phyloP scores from a whole-genome alignment of 2,329 filamentous ascomycete species.

The Sphaerostilbella broomeana region DNA sequence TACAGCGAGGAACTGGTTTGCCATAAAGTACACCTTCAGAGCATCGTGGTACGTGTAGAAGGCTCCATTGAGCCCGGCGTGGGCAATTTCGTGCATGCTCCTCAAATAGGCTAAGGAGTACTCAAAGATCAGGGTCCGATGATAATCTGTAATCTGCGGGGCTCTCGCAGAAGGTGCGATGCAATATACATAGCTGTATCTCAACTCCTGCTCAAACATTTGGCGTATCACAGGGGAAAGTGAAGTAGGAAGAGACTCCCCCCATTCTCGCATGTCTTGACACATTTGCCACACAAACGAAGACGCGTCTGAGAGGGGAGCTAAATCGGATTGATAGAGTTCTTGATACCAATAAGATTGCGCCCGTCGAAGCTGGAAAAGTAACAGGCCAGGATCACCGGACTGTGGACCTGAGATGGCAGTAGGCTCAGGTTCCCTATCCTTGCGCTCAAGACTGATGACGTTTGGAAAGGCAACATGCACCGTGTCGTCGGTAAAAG shows the following conservation, averaged over 20 bases:
- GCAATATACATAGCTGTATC: conserved; percentile 88
- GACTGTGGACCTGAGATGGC: conserved; percentile 40
- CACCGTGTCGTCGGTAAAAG: conserved; percentile 84
- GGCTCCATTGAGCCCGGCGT: conserved; percentile 50
- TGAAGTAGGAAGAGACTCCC: conserved; percentile 62
- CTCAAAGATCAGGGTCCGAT: conserved; percentile 77
- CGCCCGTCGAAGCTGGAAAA: conserved; percentile 77
- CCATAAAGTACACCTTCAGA: conserved; percentile 72
- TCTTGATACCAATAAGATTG: conserved; percentile 88
- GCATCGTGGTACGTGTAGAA: conserved; percentile 86
- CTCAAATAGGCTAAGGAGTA: conserved; percentile 77
- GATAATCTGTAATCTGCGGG: conserved; percentile 67
- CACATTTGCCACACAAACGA: conserved; percentile 71
- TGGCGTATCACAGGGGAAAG: conserved; percentile 61
- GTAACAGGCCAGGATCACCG: conserved; percentile 64
- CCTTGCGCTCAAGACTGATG: conserved; percentile 36
- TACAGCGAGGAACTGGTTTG: conserved; percentile 55
- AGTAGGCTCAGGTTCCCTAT: conserved; percentile 35
- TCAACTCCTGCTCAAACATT: conserved; percentile 79
- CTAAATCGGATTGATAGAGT: conserved; percentile 71
- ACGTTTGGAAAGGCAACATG: conserved; percentile 69
- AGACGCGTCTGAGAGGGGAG: conserved; percentile 60
- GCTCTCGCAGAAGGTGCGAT: conserved; percentile 72
- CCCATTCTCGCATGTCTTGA: conserved; percentile 73
- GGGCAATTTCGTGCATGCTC: conserved; percentile 62